A percentile compares a stretch with the other conserved stretches of the same genome.
These are phyloP conservation scores for Ceratocystis eucalypticola DNA, from an alignment of 2,329 filamentous ascomycete species.

Conservation along the genomic window DNA sequence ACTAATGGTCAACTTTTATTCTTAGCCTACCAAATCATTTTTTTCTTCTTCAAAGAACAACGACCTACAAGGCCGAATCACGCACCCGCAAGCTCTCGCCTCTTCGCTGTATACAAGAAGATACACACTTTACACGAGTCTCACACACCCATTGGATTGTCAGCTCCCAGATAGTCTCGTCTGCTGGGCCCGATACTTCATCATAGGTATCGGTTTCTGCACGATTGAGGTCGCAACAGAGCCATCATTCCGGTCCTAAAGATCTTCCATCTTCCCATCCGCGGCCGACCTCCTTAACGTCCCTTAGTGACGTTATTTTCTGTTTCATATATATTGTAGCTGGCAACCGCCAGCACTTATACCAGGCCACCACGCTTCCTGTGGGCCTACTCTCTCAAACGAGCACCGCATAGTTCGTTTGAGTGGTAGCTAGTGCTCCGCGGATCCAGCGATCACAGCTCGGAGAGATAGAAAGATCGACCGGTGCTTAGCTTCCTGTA, in stretches of 20 bases:
- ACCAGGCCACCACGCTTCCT: slow-evolving; percentile 40
- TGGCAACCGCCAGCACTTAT: slow-evolving; percentile 74
- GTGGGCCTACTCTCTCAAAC: slow-evolving; percentile 97
- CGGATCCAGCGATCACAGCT: slow-evolving; percentile 37
- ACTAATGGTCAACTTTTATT: background rate
- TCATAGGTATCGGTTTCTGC: slow-evolving; percentile 70
- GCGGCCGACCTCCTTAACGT: slow-evolving; percentile 86
- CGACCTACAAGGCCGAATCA: background rate
- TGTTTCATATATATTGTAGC: slow-evolving; percentile 42
- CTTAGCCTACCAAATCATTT: background rate
- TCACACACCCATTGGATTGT: background rate
- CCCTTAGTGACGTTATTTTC: slow-evolving; percentile 47
- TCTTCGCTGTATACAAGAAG: background rate
- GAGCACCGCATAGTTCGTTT: slow-evolving; percentile 91
- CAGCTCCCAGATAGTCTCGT: slow-evolving; percentile 26
- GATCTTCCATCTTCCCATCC: slow-evolving; percentile 69
- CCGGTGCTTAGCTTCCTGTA: slow-evolving; percentile 17
- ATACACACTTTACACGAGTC: background rate
- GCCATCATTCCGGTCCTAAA: slow-evolving; percentile 80
- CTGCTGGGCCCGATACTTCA: slow-evolving; percentile 75
- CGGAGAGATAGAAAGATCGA: slow-evolving; percentile 13
- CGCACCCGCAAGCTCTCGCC: background rate
- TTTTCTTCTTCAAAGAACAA: background rate
- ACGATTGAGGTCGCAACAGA: slow-evolving; percentile 49
- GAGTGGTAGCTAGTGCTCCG: slow-evolving; percentile 95